Conservation (phyloP, 352 stramenopile genomes). For the Achlya hypogyna region DNA sequence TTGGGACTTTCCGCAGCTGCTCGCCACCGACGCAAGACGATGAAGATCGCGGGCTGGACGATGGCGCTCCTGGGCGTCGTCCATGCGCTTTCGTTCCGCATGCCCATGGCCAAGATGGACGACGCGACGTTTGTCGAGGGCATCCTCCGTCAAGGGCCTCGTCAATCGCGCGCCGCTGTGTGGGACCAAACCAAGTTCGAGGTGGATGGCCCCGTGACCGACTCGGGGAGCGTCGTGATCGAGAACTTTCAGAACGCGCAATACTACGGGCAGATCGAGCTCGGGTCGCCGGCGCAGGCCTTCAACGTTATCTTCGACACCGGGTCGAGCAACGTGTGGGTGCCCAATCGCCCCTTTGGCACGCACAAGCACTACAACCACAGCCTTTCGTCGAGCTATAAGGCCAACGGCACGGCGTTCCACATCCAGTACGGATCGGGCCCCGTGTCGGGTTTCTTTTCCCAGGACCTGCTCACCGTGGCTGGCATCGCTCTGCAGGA, state of each 20-base stretch:
- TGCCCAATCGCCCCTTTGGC: constrained; percentile 77
- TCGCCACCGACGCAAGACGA: neutral
- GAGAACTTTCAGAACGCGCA: constrained; percentile 89
- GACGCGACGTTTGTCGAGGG: constrained; percentile 52
- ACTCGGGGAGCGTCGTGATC: constrained; percentile 58
- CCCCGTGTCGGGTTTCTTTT: constrained; percentile 87
- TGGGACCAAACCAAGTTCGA: constrained; percentile 36
- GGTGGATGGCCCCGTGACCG: constrained; percentile 8
- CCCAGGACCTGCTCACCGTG: constrained; percentile 74
- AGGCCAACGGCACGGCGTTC: constrained; percentile 88
- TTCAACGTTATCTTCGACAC: constrained; percentile 97
- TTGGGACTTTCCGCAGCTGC: no score
- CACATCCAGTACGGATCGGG: constrained; percentile 94
- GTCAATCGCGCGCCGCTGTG: constrained; percentile 29
- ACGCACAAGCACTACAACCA: constrained; percentile 85
- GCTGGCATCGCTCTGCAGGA: constrained; percentile 49
- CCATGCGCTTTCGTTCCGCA: constrained; percentile 26
- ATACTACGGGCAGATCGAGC: constrained; percentile 88
- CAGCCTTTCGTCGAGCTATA: constrained; percentile 74
- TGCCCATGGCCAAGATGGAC: constrained; percentile 59
- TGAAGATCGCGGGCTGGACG: neutral
- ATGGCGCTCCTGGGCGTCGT: neutral
- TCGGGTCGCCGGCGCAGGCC: constrained; percentile 87
- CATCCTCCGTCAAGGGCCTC: constrained; percentile 42
- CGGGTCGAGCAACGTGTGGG: constrained; percentile 95